phyloP scores from a whole-genome alignment of 108 stramenopile genomes.

The Stephanodiscus minutulus region DNA sequence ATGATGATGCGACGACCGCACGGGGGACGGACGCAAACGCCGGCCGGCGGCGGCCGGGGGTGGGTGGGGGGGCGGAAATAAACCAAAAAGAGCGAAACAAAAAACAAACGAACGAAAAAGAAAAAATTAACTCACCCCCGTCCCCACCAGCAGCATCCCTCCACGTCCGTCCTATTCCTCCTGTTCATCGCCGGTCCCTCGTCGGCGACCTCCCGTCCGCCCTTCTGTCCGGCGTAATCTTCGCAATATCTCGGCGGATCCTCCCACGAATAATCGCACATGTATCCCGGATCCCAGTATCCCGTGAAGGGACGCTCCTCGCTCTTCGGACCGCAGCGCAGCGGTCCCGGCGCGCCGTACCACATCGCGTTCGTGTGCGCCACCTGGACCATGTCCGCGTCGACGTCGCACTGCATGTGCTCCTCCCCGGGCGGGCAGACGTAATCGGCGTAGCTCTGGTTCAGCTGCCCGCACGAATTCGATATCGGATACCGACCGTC shows the following conservation, averaged over 20 bases:
- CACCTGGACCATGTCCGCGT: conserved; percentile 12
- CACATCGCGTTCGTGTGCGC: conserved; percentile 37
- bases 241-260: conserved; percentile 41
- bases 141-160: conserved; percentile 58
- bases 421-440: conserved; percentile 8
- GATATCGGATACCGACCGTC: conserved; percentile 8
- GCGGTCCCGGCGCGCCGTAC: conserved; percentile 51
- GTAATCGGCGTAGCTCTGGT: conserved; percentile 14
- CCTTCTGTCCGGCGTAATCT: conserved; percentile 47
- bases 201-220: conserved; percentile 27
- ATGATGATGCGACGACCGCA: no score
- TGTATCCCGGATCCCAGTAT: conserved; percentile 47
- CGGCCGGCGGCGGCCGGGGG: no score
- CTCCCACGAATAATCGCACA: conserved; percentile 43
- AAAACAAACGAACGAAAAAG: background rate
- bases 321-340: conserved; percentile 37
- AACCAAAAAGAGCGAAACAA: background rate
- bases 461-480: conserved; percentile 28
- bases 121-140: conserved; percentile 7
- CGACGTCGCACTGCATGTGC: conserved; percentile 29
- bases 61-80: background rate
- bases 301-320: conserved; percentile 36
- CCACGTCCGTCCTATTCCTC: conserved; percentile 42
- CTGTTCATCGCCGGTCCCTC: conserved; percentile 39
- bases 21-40: no score